A percentile compares a stretch with the other conserved stretches of the same genome.
Evolutionary conservation across 2,329 filamentous ascomycete species (phyloP).

Genomic region (Verticillium zaregamsianum): DNA sequence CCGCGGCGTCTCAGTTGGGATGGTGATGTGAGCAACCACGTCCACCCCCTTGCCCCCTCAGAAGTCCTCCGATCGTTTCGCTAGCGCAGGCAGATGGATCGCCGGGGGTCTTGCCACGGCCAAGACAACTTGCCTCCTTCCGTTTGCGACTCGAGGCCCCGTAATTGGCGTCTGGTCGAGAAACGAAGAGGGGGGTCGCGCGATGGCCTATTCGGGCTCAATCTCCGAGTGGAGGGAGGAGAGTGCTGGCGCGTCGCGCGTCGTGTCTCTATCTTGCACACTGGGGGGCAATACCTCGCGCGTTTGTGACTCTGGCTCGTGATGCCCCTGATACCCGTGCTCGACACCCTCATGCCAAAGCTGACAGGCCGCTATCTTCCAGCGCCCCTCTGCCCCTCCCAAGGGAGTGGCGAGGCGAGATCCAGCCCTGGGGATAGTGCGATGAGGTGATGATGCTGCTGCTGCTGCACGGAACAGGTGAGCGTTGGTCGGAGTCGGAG

Average conservation of each 20-base stretch:
- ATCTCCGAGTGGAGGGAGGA: conserved; percentile 6
- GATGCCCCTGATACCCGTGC: not conserved
- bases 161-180: not conserved
- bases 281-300: not conserved
- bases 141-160: conserved; percentile 1
- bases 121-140: conserved; percentile 1
- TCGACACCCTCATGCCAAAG: not conserved
- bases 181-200: not conserved
- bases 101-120: conserved; percentile 1
- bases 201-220: conserved; percentile 1
- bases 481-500: not conserved
- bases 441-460: not conserved
- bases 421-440: not conserved
- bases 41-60: not conserved
- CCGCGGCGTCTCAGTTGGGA: not conserved
- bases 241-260: not conserved
- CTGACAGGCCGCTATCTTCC: not conserved
- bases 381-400: not conserved
- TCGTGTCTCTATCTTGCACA: not conserved
- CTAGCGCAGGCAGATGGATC: conserved; percentile 1
- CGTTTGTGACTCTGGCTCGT: not conserved
- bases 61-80: not conserved
- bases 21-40: not conserved
- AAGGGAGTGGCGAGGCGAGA: not conserved
- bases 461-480: not conserved